Conservation (phyloP, 371 early-diverging fungal genomes). For the Mucor ambiguus region DNA sequence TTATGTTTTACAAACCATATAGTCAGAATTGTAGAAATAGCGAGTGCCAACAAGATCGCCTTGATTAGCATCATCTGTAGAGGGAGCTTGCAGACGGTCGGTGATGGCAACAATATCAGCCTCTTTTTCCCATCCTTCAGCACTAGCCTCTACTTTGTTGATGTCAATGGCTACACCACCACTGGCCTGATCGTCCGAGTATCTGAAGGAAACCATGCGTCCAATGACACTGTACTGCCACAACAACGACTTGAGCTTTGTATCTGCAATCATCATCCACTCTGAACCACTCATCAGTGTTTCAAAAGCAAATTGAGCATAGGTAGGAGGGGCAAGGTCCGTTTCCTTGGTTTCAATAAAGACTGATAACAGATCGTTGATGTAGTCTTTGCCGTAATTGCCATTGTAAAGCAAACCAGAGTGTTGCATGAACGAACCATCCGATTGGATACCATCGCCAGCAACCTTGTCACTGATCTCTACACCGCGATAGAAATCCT, state of each 20-base stretch:
- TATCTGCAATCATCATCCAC: constrained; percentile 39
- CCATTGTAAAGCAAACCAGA: constrained; percentile 32
- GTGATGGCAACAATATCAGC: constrained; percentile 6
- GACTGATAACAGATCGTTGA: constrained; percentile 25
- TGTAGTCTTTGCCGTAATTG: constrained; percentile 38
- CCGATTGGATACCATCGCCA: constrained; percentile 36
- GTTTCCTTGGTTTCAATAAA: constrained; percentile 28
- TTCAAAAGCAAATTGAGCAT: constrained; percentile 18
- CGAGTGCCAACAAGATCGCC: constrained; percentile 34
- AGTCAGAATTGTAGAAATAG: constrained; percentile 36
- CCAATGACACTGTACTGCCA: constrained; percentile 43
- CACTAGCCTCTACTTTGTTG: constrained; percentile 12
- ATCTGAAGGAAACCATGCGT: constrained; percentile 34
- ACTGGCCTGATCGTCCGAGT: constrained; percentile 24
- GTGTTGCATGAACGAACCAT: constrained; percentile 45
- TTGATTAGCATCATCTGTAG: constrained; percentile 30
- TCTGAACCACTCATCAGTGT: constrained; percentile 32
- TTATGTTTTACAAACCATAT: constrained; percentile 22
- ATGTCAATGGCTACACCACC: constrained; percentile 30
- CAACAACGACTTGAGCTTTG: constrained; percentile 11
- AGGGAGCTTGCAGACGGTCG: constrained; percentile 16
- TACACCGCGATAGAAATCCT: constrained; percentile 22
- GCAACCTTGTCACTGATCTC: constrained; percentile 2
- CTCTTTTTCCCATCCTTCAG: constrained; percentile 21
- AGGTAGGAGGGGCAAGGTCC: constrained; percentile 7